Base-by-base conservation (phyloP, 805 yeast genomes). In the Candida vartiovaarae region DNA sequence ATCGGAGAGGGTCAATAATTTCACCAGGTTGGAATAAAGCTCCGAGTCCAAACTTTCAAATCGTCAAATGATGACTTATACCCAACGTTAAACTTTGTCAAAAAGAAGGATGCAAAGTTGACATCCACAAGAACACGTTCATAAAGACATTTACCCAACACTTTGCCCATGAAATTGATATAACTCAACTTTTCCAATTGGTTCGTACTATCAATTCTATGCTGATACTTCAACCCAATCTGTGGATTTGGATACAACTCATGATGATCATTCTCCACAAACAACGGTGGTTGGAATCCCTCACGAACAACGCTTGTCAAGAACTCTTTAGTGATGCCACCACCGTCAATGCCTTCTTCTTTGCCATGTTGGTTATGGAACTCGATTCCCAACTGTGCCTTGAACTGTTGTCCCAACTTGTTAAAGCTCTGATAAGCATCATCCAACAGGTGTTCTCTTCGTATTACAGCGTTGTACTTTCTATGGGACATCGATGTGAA, bases 261-360 rank as follows among this genome's bases (percentile, higher is more conserved):
- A 56, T 85, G 76, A 35, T 75, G 65, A 1, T 62, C 58, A 24
- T 72, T 78, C 27, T 66, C 67, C 6, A 61, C 55, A 46, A 79
- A 78, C 6, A 75, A 54, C 9, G 50, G 59, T 6, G 49, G 56
- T 1, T 50, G 64, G 54, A 91, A 86, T 0, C 85, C 90, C 49
- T 84, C 86, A 4, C 66, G 67, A 3, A 82, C 76, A 1, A 88
- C 80, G 40, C 82, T 70, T 3, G 91, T 88, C 43, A 91, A 65
- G 49, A 93, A 80, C 56, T 91, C 99, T 60, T 91, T 90, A 0
- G 97, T 90, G 25, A 91, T 68, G 1, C 99, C 99, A 9, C 98
- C 99, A 6, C 99, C 99, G 61, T 91, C 99, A 36, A 91, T 83
- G 1, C 99, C 99, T 0, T 82, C 88, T 59, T 91, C 98, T 11